These are phyloP conservation scores for Vanderwaltozyma verrucispora DNA, from an alignment of 805 yeast genomes.

Conservation along the genomic window DNA sequence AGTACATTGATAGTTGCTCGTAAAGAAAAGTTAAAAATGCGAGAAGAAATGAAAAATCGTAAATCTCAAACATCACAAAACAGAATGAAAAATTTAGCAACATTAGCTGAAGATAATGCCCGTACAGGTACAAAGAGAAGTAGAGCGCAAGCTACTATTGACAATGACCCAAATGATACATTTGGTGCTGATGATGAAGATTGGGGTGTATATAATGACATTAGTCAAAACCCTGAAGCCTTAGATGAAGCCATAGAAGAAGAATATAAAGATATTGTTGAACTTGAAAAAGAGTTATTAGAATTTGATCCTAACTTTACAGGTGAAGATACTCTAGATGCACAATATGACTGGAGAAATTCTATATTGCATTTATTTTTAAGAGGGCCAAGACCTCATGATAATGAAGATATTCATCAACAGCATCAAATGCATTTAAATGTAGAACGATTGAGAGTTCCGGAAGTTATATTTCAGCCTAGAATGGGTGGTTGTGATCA, in stretches of 20 bases:
- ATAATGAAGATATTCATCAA: conserved; percentile 73
- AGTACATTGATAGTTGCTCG: conserved; percentile 47
- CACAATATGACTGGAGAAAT: conserved; percentile 76
- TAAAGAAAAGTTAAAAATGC: conserved; percentile 58
- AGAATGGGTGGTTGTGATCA: conserved; percentile 91
- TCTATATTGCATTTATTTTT: conserved; percentile 72
- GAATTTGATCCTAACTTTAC: conserved; percentile 80
- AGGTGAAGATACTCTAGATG: conserved; percentile 73
- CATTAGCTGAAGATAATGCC: conserved; percentile 62
- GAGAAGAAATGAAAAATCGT: conserved; percentile 73
- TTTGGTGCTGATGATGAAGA: conserved; percentile 95
- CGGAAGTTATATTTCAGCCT: conserved; percentile 89
- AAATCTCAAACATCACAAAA: conserved; percentile 87
- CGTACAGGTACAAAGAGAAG: conserved; percentile 36
- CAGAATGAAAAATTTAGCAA: conserved; percentile 85
- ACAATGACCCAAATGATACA: conserved; percentile 85
- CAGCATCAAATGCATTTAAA: conserved; percentile 86
- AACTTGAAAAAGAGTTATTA: conserved; percentile 64
- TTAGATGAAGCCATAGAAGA: conserved; percentile 68
- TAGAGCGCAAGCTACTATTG: conserved; percentile 57
- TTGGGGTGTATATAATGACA: conserved; percentile 85
- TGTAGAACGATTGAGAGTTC: conserved; percentile 82
- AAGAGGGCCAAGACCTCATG: conserved; percentile 83
- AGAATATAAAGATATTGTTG: conserved; percentile 48
- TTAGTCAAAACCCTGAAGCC: conserved; percentile 55